Base-by-base conservation (phyloP, 2,329 filamentous ascomycete species). In the Ceratocystis diversiconidia region DNA sequence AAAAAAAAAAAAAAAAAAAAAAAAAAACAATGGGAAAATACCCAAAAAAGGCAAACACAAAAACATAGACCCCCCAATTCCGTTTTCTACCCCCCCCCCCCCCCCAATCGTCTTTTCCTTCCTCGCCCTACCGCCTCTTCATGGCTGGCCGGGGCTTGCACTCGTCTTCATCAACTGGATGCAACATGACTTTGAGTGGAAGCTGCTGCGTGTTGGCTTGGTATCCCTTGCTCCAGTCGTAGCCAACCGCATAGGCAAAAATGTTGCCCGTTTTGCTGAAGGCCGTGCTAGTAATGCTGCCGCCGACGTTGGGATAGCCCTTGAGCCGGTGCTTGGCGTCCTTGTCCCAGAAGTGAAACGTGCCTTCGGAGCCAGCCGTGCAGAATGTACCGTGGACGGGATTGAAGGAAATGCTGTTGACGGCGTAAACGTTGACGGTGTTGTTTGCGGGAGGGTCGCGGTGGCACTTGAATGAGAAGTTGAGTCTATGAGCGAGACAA, bases 381-480 rank as follows among this genome's bases (percentile, higher is more conserved):
- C 89, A 95, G 79, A 99, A 99, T n/a, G 94, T 99, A 72, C 94
- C 94, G 76, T 96, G 92, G 12, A 89, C 82, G 1, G 94, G 94
- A 77, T 99, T 94, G 85, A 97, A 97, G 28, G 90, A 95, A 75
- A 99, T 99, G 70, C 91, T 88, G 78, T 99, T 99, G 73, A 99
- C 91, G 1, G 91, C 87, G 79, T 92, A 94, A 71, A 97, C 94
- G 73, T 92, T 94, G 71, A 89, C 90, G 69, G 87, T 79, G 75
- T 90, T 92, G 72, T 83, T 84, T 66, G 85, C 78, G 1, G 88
- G 84, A 4, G 85, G 83, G 71, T 96, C 90, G 67, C 94, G 91
- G 76, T 99, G 94, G 77, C 94, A 99, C 77, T 97, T 97, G 85
- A 99, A 99, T 52, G 90, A 96, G 80, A 99, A 99, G 79, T 99